Conservation (phyloP, 1,284 basidiomycete species). For the Cryptococcus sp. region DNA sequence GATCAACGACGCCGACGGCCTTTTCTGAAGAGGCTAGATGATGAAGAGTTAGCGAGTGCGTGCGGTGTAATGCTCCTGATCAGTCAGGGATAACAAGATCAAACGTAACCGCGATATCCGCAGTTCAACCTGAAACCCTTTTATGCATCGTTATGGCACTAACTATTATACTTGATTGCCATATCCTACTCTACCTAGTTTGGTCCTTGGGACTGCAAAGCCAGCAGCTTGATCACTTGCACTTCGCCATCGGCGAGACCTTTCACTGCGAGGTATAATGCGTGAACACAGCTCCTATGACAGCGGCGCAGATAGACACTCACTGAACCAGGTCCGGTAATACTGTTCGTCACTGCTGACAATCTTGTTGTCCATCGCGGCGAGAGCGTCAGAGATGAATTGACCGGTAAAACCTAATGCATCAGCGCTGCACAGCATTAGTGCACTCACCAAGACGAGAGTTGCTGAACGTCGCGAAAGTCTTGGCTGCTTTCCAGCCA, state of each 20-base stretch:
- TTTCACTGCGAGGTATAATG: slow-evolving; percentile 14
- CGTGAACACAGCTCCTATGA: neutral
- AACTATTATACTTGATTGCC: neutral
- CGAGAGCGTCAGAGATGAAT: slow-evolving; percentile 61
- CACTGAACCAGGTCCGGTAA: slow-evolving; percentile 58
- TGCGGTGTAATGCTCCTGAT: too few species aligned
- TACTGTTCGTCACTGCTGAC: slow-evolving; percentile 54
- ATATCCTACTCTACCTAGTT: slow-evolving; percentile 5
- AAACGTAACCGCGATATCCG: too few species aligned
- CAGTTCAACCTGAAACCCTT: too few species aligned
- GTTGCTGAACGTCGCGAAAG: slow-evolving; percentile 61
- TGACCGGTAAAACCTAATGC: slow-evolving; percentile 64
- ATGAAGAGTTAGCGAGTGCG: too few species aligned
- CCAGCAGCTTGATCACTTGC: slow-evolving; percentile 29
- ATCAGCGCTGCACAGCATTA: neutral
- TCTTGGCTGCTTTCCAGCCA: slow-evolving; percentile 64
- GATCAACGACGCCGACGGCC: too few species aligned
- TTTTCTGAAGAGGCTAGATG: too few species aligned
- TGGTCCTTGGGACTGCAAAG: slow-evolving; percentile 19
- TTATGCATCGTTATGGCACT: neutral
- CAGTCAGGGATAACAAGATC: too few species aligned
- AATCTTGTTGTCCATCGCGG: slow-evolving; percentile 54
- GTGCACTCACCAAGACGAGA: slow-evolving; percentile 58
- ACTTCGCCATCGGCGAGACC: slow-evolving; percentile 36
- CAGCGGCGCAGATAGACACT: slow-evolving; percentile 1